Base-by-base conservation (phyloP, 768 basidiomycete species). In the Mycena floridula region DNA sequence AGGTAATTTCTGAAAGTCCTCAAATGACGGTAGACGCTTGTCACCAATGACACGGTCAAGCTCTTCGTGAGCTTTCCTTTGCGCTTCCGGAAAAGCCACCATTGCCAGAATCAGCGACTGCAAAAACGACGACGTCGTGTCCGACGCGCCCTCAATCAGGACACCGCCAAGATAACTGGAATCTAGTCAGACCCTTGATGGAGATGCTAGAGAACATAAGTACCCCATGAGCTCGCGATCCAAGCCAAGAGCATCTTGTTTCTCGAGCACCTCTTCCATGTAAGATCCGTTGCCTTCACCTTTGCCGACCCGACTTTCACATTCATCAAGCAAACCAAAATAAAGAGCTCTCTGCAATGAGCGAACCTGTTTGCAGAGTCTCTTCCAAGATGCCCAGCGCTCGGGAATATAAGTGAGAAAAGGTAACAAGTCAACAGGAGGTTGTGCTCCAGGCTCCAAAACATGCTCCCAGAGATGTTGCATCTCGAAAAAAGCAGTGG, bases 141-240 rank as follows among this genome's bases (percentile, higher is more conserved):
- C 58, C 7, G 58, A 47, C 9, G 57, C 57, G n/a, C 54, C 58
- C 48, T 59, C 55, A 5, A 59, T 37, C 16, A 59, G 39, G 11
- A 44, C 45, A 12, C 54, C 57, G 11, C 52, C 58, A 24, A 58
- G 44, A 44, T 56, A 52, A 6, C 57, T 58, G 28, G 12, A 1
- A 42, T 15, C 3, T 16, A 5, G 5, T 5, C 13, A 24, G 13
- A 24, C 13, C n/a, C 3, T 3, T 22, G 15, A 39, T 22, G 4
- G 13, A 2, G 5, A 39, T 15, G 13, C n/a, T 16, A 20, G n/a
- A 22, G 37, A 13, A 22, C 12, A 24, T 24, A 39, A 15, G n/a
- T 39, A 39, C 38, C n/a, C 38, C 13, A 22, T 13, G 13, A 12
- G 15, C 22, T 39, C 38, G n/a, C 23, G n/a, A 24, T 3, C 23